A percentile compares a stretch with the other conserved stretches of the same genome.
phyloP scores from a whole-genome alignment of 2,329 filamentous ascomycete genomes.

The Penicillium sp. region DNA sequence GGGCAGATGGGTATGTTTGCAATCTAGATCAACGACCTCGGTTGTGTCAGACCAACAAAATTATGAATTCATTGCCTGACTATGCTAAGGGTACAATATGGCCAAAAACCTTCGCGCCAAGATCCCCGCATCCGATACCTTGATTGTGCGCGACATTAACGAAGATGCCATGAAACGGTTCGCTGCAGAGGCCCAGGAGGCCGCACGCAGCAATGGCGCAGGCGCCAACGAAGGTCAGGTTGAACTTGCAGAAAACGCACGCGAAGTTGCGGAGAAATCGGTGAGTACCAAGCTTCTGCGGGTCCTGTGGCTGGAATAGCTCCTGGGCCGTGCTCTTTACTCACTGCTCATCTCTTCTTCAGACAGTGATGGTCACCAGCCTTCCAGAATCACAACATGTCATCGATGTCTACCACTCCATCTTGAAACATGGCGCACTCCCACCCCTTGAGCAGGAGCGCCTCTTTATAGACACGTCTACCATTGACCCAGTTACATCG shows the following conservation, averaged over 20 bases:
- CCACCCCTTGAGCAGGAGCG: slow-evolving; percentile 59
- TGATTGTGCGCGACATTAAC: slow-evolving; percentile 69
- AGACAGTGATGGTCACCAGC: slow-evolving; percentile 87
- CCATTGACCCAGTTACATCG: slow-evolving; percentile 88
- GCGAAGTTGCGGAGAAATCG: slow-evolving; percentile 66
- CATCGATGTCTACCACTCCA: slow-evolving; percentile 74
- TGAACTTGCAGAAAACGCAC: slow-evolving; percentile 57
- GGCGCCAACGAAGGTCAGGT: slow-evolving; percentile 49
- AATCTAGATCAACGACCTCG: neutral
- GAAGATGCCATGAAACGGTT: slow-evolving; percentile 58
- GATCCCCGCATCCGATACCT: slow-evolving; percentile 61
- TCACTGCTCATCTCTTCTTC: neutral
- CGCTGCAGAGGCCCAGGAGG: slow-evolving; percentile 51
- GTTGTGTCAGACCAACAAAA: neutral
- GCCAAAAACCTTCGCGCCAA: slow-evolving; percentile 69
- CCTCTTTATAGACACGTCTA: slow-evolving; percentile 93
- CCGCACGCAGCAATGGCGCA: slow-evolving; percentile 29
- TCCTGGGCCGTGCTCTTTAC: neutral
- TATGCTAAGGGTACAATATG: slow-evolving; percentile 67
- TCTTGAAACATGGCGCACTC: slow-evolving; percentile 62
- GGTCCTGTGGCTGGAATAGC: neutral
- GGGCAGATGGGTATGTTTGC: slow-evolving; percentile 59
- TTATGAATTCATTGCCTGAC: slow-evolving; percentile 1
- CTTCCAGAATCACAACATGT: slow-evolving; percentile 89
- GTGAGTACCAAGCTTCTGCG: slow-evolving; percentile 49